Percentiles rank a stretch among this genome's conserved stretches.
phyloP scores from a whole-genome alignment of 352 stramenopile species.

The Pseudoperonospora humuli region DNA sequence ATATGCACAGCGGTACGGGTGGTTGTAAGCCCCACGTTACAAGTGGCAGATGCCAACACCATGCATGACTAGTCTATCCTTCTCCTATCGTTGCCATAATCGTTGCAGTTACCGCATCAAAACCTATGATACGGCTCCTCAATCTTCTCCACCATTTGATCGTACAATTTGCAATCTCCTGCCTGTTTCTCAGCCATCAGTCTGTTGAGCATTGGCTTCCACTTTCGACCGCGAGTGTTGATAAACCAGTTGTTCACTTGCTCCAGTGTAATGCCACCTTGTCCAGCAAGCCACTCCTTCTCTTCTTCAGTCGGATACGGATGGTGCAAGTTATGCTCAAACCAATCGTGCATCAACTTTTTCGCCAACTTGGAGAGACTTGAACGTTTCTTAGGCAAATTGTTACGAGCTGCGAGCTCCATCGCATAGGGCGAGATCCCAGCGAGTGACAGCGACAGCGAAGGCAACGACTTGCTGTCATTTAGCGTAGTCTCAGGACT shows the following conservation, averaged over 20 bases:
- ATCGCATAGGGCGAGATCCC: conserved; percentile 27
- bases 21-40: not conserved
- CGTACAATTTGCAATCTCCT: conserved; percentile 51
- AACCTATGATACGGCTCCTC: conserved; percentile 63
- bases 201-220: conserved; percentile 74
- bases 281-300: conserved; percentile 54
- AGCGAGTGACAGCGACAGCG: conserved; percentile 15
- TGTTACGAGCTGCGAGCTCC: conserved; percentile 27
- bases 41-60: not conserved
- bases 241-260: conserved; percentile 89
- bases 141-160: conserved; percentile 75
- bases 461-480: conserved; percentile 2
- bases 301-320: conserved; percentile 81
- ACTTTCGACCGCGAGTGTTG: conserved; percentile 79
- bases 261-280: conserved; percentile 75
- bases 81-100: conserved; percentile 1
- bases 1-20: not conserved
- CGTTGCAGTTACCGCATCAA: conserved; percentile 2
- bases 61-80: not conserved
- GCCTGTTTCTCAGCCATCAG: conserved; percentile 63
- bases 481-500: not conserved
- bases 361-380: conserved; percentile 74
- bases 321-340: conserved; percentile 77
- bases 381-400: conserved; percentile 55
- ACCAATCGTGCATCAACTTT: conserved; percentile 68